phyloP scores from a whole-genome alignment of 768 basidiomycete genomes.

The Amanita phalloides region DNA sequence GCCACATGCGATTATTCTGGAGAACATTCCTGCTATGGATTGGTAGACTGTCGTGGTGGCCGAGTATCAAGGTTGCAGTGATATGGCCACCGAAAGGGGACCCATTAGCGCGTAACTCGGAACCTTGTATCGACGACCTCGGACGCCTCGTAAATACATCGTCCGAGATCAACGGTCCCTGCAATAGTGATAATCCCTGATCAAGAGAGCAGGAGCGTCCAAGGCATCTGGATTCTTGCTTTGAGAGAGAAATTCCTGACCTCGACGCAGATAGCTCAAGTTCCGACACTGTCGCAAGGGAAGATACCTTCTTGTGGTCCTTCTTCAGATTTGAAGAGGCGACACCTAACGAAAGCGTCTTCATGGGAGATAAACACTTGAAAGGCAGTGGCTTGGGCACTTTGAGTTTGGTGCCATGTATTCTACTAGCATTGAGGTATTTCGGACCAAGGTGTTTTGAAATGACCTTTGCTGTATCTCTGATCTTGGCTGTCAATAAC shows the following conservation, averaged over 20 bases:
- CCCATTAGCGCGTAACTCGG: not conserved
- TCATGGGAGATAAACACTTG: not conserved
- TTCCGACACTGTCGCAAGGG: not conserved
- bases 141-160: not conserved
- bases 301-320: not conserved
- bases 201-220: conserved; percentile 3
- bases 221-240: not conserved
- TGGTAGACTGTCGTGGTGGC: not conserved
- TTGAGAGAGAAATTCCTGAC: not conserved
- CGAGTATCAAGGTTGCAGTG: not conserved
- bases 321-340: not conserved
- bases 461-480: not conserved
- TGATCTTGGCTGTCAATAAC: not conserved
- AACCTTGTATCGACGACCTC: not conserved
- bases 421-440: not conserved
- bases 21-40: not conserved
- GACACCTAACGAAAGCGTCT: not conserved
- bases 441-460: not conserved
- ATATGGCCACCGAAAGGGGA: not conserved
- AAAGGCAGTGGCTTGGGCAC: not conserved
- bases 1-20: not conserved
- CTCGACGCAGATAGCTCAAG: not conserved
- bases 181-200: not conserved
- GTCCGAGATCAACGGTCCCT: not conserved
- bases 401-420: not conserved